phyloP scores from a whole-genome alignment of 768 basidiomycete genomes.

The Infundibulicybe gibba region DNA sequence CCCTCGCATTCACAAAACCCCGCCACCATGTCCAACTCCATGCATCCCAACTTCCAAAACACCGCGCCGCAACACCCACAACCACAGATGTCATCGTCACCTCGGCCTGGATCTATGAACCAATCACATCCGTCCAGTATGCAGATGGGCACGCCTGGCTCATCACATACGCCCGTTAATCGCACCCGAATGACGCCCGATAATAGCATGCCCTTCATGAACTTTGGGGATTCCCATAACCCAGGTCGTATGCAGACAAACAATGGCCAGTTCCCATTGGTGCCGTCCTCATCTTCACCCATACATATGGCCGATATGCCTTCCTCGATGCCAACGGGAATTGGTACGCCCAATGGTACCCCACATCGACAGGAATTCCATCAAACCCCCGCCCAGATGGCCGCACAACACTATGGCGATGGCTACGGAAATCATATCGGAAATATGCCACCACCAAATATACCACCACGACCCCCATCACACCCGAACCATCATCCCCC shows the following conservation, averaged over 20 bases:
- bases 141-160: slow-evolving; percentile 30
- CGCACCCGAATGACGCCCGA: slow-evolving; percentile 45
- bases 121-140: slow-evolving; percentile 39
- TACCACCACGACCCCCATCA: slow-evolving; percentile 40
- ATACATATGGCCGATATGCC: slow-evolving; percentile 42
- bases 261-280: slow-evolving; percentile 38
- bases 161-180: slow-evolving; percentile 35
- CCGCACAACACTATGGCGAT: slow-evolving; percentile 41
- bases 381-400: slow-evolving; percentile 62
- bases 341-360: slow-evolving; percentile 34
- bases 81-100: slow-evolving; percentile 36
- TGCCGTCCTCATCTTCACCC: slow-evolving; percentile 45
- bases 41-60: slow-evolving; percentile 31
- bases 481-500: slow-evolving; percentile 28
- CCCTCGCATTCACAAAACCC: slow-evolving; percentile 25
- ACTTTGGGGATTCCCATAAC: slow-evolving; percentile 25
- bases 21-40: slow-evolving; percentile 2
- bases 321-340: slow-evolving; percentile 32
- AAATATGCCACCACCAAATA: slow-evolving; percentile 26
- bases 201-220: slow-evolving; percentile 37
- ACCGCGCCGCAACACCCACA: slow-evolving; percentile 32
- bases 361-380: slow-evolving; percentile 41
- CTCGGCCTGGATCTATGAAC: slow-evolving; percentile 32
- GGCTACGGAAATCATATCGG: slow-evolving; percentile 28
- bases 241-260: slow-evolving; percentile 30